Evolutionary conservation across 768 basidiomycete species (phyloP).

Genomic region (Russula griseocarnosa): DNA sequence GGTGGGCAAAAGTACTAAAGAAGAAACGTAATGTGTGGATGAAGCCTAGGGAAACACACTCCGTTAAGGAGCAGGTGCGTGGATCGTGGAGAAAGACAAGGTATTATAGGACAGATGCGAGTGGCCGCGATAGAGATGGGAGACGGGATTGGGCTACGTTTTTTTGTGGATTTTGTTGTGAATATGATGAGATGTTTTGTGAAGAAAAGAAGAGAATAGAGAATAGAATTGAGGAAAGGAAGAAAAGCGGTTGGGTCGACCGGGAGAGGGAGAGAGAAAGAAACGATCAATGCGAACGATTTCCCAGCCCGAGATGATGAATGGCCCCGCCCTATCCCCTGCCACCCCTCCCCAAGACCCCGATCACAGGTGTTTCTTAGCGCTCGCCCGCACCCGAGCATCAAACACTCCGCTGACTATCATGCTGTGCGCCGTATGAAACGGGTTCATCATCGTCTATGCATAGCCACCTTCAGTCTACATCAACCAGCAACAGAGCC

Average conservation of each 20-base stretch:
- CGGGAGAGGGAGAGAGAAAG: slow-evolving; percentile 20
- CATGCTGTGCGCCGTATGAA: slow-evolving; percentile 83
- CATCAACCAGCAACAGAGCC: neutral
- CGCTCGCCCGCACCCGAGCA: slow-evolving; percentile 74
- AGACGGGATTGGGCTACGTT: neutral
- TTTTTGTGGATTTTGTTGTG: slow-evolving; percentile 17
- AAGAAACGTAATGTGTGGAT: slow-evolving; percentile 27
- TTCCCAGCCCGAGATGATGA: slow-evolving; percentile 16
- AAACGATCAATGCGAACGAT: slow-evolving; percentile 25
- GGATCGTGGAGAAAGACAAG: slow-evolving; percentile 22
- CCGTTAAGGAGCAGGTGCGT: slow-evolving; percentile 22
- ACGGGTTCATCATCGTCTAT: slow-evolving; percentile 91
- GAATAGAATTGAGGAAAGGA: slow-evolving; percentile 28
- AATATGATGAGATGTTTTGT: neutral
- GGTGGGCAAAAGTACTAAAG: slow-evolving; percentile 21
- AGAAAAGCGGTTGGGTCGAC: slow-evolving; percentile 28
- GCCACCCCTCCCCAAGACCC: neutral
- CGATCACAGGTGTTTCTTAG: slow-evolving; percentile 69
- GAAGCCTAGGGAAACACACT: slow-evolving; percentile 18
- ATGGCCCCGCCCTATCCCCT: neutral
- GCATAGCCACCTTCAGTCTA: neutral
- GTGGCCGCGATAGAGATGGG: slow-evolving; percentile 25
- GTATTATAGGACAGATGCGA: slow-evolving; percentile 25
- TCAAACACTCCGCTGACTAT: slow-evolving; percentile 85
- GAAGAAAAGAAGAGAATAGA: slow-evolving; percentile 20